Evolutionary conservation across 225 moss, liverwort and hornwort genomes (phyloP).

Genomic region (Marchantia paleacea): DNA sequence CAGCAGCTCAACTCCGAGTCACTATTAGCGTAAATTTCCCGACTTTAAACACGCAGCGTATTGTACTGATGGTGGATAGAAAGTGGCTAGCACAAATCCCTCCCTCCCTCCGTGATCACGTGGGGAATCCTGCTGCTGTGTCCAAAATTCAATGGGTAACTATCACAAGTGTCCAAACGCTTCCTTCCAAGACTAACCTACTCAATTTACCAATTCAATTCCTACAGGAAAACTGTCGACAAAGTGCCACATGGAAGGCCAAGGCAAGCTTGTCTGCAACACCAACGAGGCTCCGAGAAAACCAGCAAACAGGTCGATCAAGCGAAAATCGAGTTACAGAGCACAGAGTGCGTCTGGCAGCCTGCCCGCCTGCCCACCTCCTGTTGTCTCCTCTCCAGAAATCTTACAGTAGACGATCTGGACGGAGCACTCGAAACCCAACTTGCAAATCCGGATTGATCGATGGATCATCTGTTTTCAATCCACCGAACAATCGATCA

Average conservation of each 20-base stretch:
- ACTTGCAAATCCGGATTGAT: not conserved
- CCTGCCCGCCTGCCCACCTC: not conserved
- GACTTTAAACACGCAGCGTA: not conserved
- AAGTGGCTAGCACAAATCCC: no score
- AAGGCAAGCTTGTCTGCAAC: not conserved
- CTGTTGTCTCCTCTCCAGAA: not conserved
- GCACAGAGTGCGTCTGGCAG: not conserved
- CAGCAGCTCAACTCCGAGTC: not conserved
- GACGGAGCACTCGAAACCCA: not conserved
- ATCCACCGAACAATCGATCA: not conserved
- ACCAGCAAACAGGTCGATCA: not conserved
- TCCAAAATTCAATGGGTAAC: not conserved
- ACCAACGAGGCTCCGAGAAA: not conserved
- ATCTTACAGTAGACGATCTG: not conserved
- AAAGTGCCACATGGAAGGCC: not conserved
- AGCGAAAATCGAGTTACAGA: not conserved
- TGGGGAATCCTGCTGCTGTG: not conserved
- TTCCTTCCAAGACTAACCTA: not conserved
- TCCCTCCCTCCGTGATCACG: not conserved
- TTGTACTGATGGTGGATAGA: no score
- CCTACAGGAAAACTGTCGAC: not conserved
- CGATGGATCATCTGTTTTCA: not conserved
- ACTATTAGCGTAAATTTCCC: not conserved
- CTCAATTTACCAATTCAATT: constrained; percentile 2
- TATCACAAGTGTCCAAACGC: not conserved